phyloP scores from a whole-genome alignment of 306 rosid species.

The Ochetophila trinervis region DNA sequence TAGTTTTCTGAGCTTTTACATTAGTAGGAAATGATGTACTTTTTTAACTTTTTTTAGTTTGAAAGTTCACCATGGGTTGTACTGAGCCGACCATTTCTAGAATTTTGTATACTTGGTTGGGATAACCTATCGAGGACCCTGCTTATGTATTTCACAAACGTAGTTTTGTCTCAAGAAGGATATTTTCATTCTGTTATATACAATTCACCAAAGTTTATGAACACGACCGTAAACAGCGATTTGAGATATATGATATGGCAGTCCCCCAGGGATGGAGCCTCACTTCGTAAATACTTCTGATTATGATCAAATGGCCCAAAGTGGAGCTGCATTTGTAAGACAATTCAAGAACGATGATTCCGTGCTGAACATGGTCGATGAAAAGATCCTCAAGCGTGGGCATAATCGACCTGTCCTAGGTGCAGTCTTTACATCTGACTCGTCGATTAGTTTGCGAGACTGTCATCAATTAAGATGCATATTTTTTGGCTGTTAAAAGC shows the following conservation, averaged over 20 bases:
- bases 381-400: slow-evolving; percentile 64
- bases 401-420: too few species aligned
- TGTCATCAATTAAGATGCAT: too few species aligned
- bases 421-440: too few species aligned
- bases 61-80: slow-evolving; percentile 99
- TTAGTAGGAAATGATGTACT: too few species aligned
- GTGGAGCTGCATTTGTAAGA: slow-evolving; percentile 90
- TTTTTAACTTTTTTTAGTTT: slow-evolving; percentile 23
- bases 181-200: slow-evolving; percentile 88
- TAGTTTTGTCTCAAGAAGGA: slow-evolving; percentile 79
- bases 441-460: too few species aligned
- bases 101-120: too few species aligned
- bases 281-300: slow-evolving; percentile 64
- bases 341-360: slow-evolving; percentile 57
- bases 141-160: slow-evolving; percentile 85
- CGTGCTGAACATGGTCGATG: slow-evolving; percentile 70
- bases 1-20: not conserved
- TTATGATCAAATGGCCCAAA: slow-evolving; percentile 61
- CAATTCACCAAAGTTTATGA: slow-evolving; percentile 75
- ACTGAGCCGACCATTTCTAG: too few species aligned
- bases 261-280: slow-evolving; percentile 90
- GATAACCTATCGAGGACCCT: too few species aligned
- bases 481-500: too few species aligned
- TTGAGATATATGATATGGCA: slow-evolving; percentile 82
- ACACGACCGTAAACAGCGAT: slow-evolving; percentile 82